Evolutionary conservation across 164 flowering plant species (phyloP).

Genomic region (Tinospora cordifolia): DNA sequence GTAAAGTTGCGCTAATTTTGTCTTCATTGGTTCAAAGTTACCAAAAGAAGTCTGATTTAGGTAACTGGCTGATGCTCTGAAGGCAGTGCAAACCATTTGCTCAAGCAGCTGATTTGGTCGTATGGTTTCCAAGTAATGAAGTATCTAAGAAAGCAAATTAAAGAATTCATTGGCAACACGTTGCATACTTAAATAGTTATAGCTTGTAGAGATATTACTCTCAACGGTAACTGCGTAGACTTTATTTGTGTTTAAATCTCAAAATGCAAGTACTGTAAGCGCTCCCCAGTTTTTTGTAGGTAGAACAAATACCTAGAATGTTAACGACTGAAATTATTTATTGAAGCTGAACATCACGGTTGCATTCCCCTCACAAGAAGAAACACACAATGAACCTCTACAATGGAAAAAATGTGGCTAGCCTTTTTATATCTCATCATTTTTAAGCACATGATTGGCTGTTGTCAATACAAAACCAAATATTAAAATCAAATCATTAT

Average conservation of each 20-base stretch:
- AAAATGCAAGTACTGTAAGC: not conserved
- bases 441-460: too few relatives aligned
- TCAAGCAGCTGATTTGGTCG: conserved; percentile 78
- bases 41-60: conserved; percentile 68
- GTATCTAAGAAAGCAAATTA: conserved; percentile 35
- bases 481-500: not conserved
- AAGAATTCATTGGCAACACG: not conserved
- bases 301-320: not conserved
- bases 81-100: conserved; percentile 94
- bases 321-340: too few relatives aligned
- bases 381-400: not conserved
- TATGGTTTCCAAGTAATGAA: conserved; percentile 91
- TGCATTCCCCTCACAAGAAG: too few relatives aligned
- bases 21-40: conserved; percentile 57
- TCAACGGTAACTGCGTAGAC: not conserved
- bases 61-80: conserved; percentile 77
- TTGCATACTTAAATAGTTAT: not conserved
- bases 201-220: not conserved
- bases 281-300: conserved; percentile 1
- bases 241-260: not conserved
- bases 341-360: too few relatives aligned
- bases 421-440: too few relatives aligned
- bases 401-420: not conserved
- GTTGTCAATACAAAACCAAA: too few relatives aligned
- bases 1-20: conserved; percentile 69